Percentiles rank a stretch among this genome's conserved stretches.
Evolutionary conservation across 441 rosid species (phyloP).

Genomic region (Melastoma candidum): DNA sequence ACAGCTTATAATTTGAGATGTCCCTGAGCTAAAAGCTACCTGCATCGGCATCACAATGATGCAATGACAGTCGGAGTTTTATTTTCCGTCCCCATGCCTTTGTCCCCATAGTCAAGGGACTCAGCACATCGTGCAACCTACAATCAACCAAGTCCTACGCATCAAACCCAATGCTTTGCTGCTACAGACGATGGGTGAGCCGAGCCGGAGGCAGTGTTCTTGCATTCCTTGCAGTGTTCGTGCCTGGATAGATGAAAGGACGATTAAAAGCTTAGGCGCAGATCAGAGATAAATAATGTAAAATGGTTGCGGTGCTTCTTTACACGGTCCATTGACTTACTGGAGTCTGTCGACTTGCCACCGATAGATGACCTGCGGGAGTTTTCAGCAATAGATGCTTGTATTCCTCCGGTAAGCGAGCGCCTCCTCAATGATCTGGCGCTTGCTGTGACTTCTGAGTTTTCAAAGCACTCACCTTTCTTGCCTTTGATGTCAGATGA

Average conservation of each 20-base stretch:
- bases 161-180: conserved; percentile 26
- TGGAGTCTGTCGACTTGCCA: conserved; percentile 43
- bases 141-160: too few species aligned
- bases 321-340: conserved; percentile 23
- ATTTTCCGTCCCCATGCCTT: too few species aligned
- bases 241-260: conserved; percentile 3
- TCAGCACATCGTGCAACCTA: too few species aligned
- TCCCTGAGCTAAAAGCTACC: too few species aligned
- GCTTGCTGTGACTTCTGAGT: conserved; percentile 37
- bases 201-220: conserved; percentile 67
- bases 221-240: conserved; percentile 45
- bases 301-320: too few species aligned
- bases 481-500: conserved; percentile 28
- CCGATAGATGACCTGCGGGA: conserved; percentile 75
- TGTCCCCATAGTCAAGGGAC: too few species aligned
- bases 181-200: conserved; percentile 28
- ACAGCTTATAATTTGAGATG: too few species aligned
- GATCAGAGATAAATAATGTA: neutral
- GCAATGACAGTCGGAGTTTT: too few species aligned
- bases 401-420: conserved; percentile 53
- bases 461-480: conserved; percentile 21
- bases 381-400: conserved; percentile 28
- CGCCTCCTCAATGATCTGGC: conserved; percentile 53
- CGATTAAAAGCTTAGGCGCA: neutral
- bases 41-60: too few species aligned